Evolutionary conservation across 2,329 filamentous ascomycete genomes (phyloP), one percentile per base, ranked within the genome.

Genomic region (Pseudocercospora cruenta): DNA sequence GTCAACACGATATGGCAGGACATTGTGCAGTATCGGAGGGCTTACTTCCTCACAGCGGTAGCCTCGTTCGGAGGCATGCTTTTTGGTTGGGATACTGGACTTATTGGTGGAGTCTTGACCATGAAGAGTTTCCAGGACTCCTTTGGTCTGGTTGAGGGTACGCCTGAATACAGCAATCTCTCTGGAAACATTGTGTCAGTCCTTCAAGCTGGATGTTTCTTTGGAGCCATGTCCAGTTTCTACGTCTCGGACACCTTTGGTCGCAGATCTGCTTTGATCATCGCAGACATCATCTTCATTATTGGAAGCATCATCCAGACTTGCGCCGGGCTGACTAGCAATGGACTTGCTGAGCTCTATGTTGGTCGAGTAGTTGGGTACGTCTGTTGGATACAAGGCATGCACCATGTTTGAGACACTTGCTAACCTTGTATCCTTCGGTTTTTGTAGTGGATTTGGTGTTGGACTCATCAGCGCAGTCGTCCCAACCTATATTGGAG

Each of bases 181-280:
- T 79, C 80, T 54, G 80, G 80, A 21, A 82, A 81, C 67, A 81
- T 82, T 45, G 80, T 81, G 0, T 80, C 79, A 5, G 79, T 81
- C 0, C 75, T 82, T 2, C 80, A 82, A 66, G 79, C 79, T 0
- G 80, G 80, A 16, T 82, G 80, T 66, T 82, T 82, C 68, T 80
- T 82, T 61, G 80, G 80, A n/a, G 80, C 80, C 0, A 70, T 80
- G 60, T 72, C 78, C 1, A 79, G 76, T 5, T 82, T 82, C 70
- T 82, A 80, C 64, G 68, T 81, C 54, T 78, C 76, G 58, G 78
- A 82, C 58, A 80, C 75, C 2, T 79, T 80, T 62, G 80, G 80
- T 0, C 75, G 80, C 3, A 82, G 80, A 64, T 71, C 63, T 65
- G 78, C 80, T 1, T 69, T 82, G n/a, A 78, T 82, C 39, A 69